phyloP scores from a whole-genome alignment of 2,329 filamentous ascomycete species.

The Paraphaeosphaeria minitans region DNA sequence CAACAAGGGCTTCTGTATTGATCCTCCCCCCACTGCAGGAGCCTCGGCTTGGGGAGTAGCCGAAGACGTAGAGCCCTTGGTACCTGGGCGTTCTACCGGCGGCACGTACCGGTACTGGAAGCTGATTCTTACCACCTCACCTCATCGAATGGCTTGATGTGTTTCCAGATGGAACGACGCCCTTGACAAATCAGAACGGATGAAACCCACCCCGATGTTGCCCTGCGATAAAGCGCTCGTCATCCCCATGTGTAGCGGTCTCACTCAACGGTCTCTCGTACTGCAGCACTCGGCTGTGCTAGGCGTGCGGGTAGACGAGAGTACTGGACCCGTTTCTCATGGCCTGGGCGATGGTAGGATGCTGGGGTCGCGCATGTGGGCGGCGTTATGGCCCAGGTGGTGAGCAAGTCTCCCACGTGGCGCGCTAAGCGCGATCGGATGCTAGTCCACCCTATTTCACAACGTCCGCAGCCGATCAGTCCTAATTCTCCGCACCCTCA shows the following conservation, averaged over 20 bases:
- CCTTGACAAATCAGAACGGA: slow-evolving; percentile 6
- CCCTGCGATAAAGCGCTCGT: background rate
- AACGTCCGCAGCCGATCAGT: slow-evolving; percentile 17
- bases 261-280: slow-evolving; percentile 1
- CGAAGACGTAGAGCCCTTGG: background rate
- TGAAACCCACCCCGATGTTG: slow-evolving; percentile 5
- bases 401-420: slow-evolving; percentile 26
- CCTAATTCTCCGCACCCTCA: slow-evolving; percentile 25
- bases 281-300: background rate
- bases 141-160: slow-evolving; percentile 7
- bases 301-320: background rate
- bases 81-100: slow-evolving; percentile 1
- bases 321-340: background rate
- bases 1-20: background rate
- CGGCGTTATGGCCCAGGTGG: slow-evolving; percentile 4
- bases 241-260: slow-evolving; percentile 4
- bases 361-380: slow-evolving; percentile 7
- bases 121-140: slow-evolving; percentile 9
- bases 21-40: background rate
- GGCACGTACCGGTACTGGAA: background rate
- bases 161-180: slow-evolving; percentile 5
- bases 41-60: background rate
- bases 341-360: slow-evolving; percentile 4
- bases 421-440: slow-evolving; percentile 6
- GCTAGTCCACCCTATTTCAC: slow-evolving; percentile 21